Conservation (phyloP, 108 stramenopile genomes). For the Skeletonema potamos region DNA sequence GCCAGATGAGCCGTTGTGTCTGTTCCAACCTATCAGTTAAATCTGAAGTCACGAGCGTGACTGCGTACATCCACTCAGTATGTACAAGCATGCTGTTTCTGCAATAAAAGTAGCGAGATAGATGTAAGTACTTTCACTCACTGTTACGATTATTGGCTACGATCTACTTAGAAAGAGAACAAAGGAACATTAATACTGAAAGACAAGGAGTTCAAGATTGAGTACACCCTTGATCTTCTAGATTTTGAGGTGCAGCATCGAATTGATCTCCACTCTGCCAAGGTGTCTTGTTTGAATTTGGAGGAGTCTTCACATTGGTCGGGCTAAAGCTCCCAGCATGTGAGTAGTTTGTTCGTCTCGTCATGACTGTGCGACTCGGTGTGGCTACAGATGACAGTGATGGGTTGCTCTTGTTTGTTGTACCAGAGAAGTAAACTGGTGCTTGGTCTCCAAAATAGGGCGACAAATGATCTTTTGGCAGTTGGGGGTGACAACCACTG, state of each 20-base stretch:
- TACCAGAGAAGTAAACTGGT: not conserved
- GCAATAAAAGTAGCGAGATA: no score
- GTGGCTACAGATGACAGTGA: not conserved
- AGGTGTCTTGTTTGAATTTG: not conserved
- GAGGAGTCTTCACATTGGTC: not conserved
- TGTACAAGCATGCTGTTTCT: no score
- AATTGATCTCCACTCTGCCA: not conserved
- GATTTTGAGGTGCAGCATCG: not conserved
- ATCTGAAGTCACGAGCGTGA: not conserved
- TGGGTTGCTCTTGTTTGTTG: not conserved
- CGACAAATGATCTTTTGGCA: not conserved
- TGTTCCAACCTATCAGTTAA: no score
- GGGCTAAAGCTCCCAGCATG: not conserved
- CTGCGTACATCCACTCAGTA: no score
- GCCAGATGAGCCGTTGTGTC: no score
- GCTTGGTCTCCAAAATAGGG: not conserved
- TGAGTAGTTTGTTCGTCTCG: not conserved
- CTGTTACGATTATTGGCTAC: not conserved
- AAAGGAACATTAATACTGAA: not conserved
- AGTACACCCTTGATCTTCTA: not conserved
- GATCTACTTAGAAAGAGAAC: not conserved
- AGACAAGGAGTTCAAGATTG: not conserved
- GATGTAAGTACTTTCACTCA: no score
- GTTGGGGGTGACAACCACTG: not conserved
- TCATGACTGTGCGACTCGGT: not conserved